Evolutionary conservation across 2,329 filamentous ascomycete species (phyloP).

Genomic region (Alternaria sp.): DNA sequence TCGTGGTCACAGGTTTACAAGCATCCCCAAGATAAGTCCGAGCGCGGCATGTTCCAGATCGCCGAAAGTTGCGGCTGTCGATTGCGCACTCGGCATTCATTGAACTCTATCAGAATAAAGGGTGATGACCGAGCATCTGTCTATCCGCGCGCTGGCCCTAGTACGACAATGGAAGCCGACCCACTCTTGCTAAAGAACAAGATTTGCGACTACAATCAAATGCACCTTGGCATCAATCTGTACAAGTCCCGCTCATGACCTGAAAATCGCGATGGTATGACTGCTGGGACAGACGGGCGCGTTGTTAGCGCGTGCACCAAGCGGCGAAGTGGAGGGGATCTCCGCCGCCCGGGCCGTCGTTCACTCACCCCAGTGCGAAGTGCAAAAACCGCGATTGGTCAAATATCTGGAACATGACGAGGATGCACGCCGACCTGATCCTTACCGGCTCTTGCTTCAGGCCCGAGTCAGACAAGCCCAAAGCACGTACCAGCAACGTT

Average conservation of each 20-base stretch:
- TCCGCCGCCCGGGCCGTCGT: background rate
- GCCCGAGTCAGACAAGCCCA: background rate
- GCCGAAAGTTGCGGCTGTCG: background rate
- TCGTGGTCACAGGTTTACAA: background rate
- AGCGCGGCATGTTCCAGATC: background rate
- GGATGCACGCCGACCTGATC: background rate
- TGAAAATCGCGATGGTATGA: background rate
- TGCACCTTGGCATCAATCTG: background rate
- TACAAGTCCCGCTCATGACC: background rate
- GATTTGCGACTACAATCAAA: background rate
- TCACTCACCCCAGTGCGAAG: background rate
- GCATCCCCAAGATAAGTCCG: background rate
- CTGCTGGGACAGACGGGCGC: background rate
- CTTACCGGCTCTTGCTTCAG: background rate
- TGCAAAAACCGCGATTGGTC: background rate
- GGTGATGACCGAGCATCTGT: background rate
- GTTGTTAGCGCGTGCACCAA: background rate
- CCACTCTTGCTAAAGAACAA: background rate
- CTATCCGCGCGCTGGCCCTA: background rate
- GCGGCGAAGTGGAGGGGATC: background rate
- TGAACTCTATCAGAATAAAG: background rate
- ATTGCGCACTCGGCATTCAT: background rate
- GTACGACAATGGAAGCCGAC: background rate
- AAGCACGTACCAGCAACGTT: background rate
- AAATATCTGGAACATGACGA: background rate